Evolutionary conservation across 345 rosid genomes (phyloP).

Genomic region (Dipteronia sinensis): DNA sequence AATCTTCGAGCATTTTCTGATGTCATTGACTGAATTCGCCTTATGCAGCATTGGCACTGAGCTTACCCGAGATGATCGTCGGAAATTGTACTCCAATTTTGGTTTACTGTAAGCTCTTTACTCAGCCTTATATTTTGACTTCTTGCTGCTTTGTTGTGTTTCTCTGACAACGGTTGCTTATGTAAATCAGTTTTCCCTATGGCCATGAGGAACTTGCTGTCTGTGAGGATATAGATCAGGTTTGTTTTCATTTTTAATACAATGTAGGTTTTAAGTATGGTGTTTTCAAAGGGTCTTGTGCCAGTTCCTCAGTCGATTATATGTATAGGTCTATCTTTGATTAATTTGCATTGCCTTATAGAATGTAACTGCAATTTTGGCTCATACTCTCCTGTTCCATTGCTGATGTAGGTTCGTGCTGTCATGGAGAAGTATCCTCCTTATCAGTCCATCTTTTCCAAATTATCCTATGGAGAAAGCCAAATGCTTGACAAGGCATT

Average conservation of each 20-base stretch:
- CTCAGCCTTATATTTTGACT: background rate
- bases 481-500: slow-evolving; percentile 98
- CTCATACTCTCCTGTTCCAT: slow-evolving; percentile 10
- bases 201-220: slow-evolving; percentile 93
- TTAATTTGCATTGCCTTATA: background rate
- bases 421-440: slow-evolving; percentile 96
- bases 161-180: slow-evolving; percentile 19
- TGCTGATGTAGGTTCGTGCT: slow-evolving; percentile 71
- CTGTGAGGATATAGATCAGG: slow-evolving; percentile 92
- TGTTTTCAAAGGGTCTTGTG: too few relatives aligned
- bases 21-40: slow-evolving; percentile 1
- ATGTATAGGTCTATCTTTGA: background rate
- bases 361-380: slow-evolving; percentile 11
- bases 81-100: slow-evolving; percentile 89
- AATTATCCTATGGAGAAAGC: slow-evolving; percentile 91
- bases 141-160: background rate
- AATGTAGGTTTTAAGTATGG: too few relatives aligned
- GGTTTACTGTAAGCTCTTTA: slow-evolving; percentile 77
- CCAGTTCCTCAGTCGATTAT: too few relatives aligned
- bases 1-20: background rate
- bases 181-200: slow-evolving; percentile 62
- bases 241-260: slow-evolving; percentile 24
- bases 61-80: slow-evolving; percentile 96
- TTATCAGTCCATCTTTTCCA: slow-evolving; percentile 83
- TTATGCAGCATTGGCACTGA: slow-evolving; percentile 92